Conservation (phyloP, 345 rosid species). For the Reutealis trisperma region DNA sequence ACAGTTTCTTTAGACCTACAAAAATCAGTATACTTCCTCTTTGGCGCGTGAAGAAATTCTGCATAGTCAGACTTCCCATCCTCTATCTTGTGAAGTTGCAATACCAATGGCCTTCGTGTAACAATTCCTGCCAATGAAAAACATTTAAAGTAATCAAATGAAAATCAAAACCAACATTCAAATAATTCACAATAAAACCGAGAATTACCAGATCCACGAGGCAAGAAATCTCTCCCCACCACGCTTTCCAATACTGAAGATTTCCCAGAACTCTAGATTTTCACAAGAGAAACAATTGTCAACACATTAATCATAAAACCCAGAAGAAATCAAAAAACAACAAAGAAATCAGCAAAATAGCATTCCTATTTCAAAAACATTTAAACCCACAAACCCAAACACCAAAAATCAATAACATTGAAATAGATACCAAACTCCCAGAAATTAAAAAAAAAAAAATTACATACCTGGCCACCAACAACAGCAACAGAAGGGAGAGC, state of each 20-base stretch:
- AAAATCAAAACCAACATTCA: conserved; percentile 7
- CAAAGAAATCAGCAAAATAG: background rate
- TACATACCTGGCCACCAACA: conserved; percentile 91
- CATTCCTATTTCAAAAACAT: background rate
- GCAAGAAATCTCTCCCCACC: conserved; percentile 95
- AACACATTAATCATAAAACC: background rate
- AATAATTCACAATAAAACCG: conserved; percentile 1
- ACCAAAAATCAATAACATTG: background rate
- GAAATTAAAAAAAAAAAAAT: background rate
- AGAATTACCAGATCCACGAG: conserved; percentile 96
- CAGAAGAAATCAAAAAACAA: conserved; percentile 10
- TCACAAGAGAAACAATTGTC: background rate
- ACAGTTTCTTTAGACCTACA: conserved; percentile 43
- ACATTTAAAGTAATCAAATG: background rate
- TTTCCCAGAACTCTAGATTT: conserved; percentile 86
- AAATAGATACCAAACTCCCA: background rate
- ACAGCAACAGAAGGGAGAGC: conserved; percentile 98
- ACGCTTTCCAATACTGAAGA: conserved; percentile 97
- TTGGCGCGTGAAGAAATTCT: conserved; percentile 97
- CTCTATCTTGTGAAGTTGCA: conserved; percentile 93
- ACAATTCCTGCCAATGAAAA: conserved; percentile 67
- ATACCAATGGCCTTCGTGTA: conserved; percentile 92
- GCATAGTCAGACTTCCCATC: conserved; percentile 75
- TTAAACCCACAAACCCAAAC: background rate
- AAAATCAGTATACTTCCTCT: conserved; percentile 73